Conservation (phyloP, 1,284 basidiomycete genomes). For the Abortiporus biennis region DNA sequence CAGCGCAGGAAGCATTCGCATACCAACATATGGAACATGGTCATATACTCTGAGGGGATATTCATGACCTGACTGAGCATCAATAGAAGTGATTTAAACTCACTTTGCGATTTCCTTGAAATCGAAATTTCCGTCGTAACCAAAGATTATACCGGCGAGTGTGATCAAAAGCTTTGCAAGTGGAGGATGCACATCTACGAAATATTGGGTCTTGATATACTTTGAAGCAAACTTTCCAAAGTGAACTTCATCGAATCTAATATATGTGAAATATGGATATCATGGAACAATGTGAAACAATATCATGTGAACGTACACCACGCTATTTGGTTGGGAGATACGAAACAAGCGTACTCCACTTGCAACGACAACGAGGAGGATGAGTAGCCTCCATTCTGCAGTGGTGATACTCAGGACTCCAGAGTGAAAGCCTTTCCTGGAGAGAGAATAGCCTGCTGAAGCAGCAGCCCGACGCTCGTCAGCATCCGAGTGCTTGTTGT, state of each 20-base stretch:
- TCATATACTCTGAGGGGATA: slow-evolving; percentile 60
- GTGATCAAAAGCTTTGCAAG: slow-evolving; percentile 95
- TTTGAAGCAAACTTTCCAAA: slow-evolving; percentile 94
- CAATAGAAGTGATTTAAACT: slow-evolving; percentile 25
- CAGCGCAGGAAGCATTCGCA: slow-evolving; percentile 90
- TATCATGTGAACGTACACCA: slow-evolving; percentile 65
- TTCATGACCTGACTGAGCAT: slow-evolving; percentile 3
- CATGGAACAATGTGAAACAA: not conserved
- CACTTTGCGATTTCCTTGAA: slow-evolving; percentile 97
- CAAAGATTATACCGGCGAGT: slow-evolving; percentile 79
- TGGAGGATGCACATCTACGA: slow-evolving; percentile 97
- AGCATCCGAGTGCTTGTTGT: slow-evolving; percentile 59
- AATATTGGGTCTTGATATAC: slow-evolving; percentile 87
- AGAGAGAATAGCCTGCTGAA: slow-evolving; percentile 55
- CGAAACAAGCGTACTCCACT: slow-evolving; percentile 72
- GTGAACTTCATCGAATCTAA: slow-evolving; percentile 94
- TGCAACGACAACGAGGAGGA: slow-evolving; percentile 61
- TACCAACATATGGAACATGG: slow-evolving; percentile 90
- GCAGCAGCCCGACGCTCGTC: slow-evolving; percentile 67
- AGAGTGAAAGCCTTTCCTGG: slow-evolving; percentile 26
- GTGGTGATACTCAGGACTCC: slow-evolving; percentile 63
- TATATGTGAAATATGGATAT: slow-evolving; percentile 1
- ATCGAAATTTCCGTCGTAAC: slow-evolving; percentile 94
- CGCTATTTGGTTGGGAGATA: slow-evolving; percentile 77
- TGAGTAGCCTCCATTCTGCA: slow-evolving; percentile 71